Conservation (phyloP, 2,329 filamentous ascomycete species). For the Pseudofabraea citricarpa region DNA sequence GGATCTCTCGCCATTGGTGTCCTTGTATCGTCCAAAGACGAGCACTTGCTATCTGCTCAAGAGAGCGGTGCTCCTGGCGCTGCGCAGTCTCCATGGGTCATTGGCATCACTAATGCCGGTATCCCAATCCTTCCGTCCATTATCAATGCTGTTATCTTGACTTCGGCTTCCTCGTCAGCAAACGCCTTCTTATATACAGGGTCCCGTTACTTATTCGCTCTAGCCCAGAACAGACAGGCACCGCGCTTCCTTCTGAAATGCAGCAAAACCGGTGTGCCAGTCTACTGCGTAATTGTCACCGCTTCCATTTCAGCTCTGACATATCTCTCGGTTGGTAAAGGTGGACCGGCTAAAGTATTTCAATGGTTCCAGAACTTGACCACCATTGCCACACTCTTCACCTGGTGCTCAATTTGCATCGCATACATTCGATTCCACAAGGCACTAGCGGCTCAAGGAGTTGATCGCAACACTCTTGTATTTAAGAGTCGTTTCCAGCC, state of each 20-base stretch:
- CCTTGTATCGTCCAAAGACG: conserved; percentile 64
- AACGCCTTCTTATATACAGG: conserved; percentile 26
- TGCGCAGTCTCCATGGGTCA: conserved; percentile 62
- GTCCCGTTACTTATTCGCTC: conserved; percentile 27
- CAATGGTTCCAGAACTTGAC: conserved; percentile 47
- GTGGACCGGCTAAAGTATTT: conserved; percentile 37
- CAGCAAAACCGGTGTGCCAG: conserved; percentile 62
- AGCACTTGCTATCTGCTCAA: conserved; percentile 59
- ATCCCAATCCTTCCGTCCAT: conserved; percentile 64
- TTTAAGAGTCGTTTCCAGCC: conserved; percentile 68
- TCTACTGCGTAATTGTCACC: conserved; percentile 62
- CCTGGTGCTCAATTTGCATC: conserved; percentile 64
- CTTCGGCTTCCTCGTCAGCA: conserved; percentile 44
- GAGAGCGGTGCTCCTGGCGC: conserved; percentile 55
- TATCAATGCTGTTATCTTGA: conserved; percentile 68
- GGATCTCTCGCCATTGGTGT: conserved; percentile 70
- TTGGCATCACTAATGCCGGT: conserved; percentile 62
- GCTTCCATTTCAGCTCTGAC: conserved; percentile 65
- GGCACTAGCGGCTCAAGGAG: conserved; percentile 63
- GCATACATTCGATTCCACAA: conserved; percentile 70
- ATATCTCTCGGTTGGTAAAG: conserved; percentile 62
- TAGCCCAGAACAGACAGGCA: conserved; percentile 62
- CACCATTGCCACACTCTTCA: conserved; percentile 71
- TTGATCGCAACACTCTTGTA: conserved; percentile 62
- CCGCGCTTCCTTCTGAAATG: conserved; percentile 55